These are phyloP conservation scores for Boletus smithii DNA, from an alignment of 1,284 basidiomycete genomes.

Conservation along the genomic window DNA sequence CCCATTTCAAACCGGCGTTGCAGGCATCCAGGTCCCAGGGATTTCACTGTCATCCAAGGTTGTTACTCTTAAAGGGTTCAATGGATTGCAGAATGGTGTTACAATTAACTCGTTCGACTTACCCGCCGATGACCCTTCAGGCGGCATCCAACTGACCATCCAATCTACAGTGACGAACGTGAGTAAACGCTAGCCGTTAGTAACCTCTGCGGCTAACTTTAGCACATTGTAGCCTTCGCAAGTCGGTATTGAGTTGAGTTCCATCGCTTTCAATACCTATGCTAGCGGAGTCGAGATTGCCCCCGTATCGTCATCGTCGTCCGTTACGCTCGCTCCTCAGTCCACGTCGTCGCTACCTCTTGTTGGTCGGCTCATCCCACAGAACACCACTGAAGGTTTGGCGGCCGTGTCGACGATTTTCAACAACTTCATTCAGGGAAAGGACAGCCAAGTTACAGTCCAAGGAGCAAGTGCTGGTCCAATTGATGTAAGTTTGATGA, in stretches of 20 bases:
- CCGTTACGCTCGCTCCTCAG: constrained; percentile 56
- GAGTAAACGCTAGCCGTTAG: constrained; percentile 20
- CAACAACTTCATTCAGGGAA: constrained; percentile 71
- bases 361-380: constrained; percentile 64
- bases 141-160: constrained; percentile 71
- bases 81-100: constrained; percentile 64
- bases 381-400: constrained; percentile 52
- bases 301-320: constrained; percentile 48
- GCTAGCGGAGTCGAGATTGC: constrained; percentile 57
- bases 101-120: constrained; percentile 70
- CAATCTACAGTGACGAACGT: constrained; percentile 63
- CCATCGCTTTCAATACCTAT: constrained; percentile 61
- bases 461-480: constrained; percentile 65
- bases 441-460: constrained; percentile 60
- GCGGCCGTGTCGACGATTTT: constrained; percentile 64
- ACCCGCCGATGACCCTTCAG: constrained; percentile 68
- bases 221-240: constrained; percentile 57
- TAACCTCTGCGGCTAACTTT: constrained; percentile 2
- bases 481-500: constrained; percentile 43
- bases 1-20: neutral
- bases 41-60: constrained; percentile 55
- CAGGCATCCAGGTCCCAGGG: constrained; percentile 56
- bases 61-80: constrained; percentile 72
- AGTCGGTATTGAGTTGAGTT: constrained; percentile 67
- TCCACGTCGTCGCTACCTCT: constrained; percentile 56